Evolutionary conservation across 2,329 filamentous ascomycete species (phyloP).

Genomic region (Cytospora leucostoma): DNA sequence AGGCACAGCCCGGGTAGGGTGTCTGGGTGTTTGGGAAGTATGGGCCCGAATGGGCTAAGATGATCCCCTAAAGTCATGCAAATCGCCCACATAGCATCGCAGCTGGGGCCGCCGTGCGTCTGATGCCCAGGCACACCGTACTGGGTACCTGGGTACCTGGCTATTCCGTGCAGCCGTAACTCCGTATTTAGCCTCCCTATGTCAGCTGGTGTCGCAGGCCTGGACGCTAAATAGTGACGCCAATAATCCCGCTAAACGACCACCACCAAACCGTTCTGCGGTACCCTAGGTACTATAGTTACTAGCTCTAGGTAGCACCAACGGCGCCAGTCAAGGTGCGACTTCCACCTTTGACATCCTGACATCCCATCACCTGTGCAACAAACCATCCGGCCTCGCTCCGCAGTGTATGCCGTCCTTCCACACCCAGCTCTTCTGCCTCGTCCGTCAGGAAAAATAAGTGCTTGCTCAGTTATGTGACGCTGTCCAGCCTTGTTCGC

Average conservation of each 20-base stretch:
- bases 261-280: not conserved
- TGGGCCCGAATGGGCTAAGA: not conserved
- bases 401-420: conserved; percentile 1
- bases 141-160: not conserved
- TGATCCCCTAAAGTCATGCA: not conserved
- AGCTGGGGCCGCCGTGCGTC: not conserved
- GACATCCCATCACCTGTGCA: not conserved
- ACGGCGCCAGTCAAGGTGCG: conserved; percentile 13
- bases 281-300: not conserved
- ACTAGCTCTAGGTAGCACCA: conserved; percentile 1
- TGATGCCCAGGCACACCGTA: not conserved
- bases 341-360: not conserved
- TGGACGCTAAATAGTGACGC: not conserved
- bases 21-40: not conserved
- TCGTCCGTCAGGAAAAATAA: conserved; percentile 3
- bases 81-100: not conserved
- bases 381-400: conserved; percentile 14
- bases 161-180: too few species aligned
- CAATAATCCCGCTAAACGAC: not conserved
- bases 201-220: too few species aligned
- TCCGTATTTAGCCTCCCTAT: too few species aligned
- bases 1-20: not conserved
- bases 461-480: not conserved
- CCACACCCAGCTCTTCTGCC: conserved; percentile 1
- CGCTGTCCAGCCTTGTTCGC: conserved; percentile 7